Conservation (phyloP, 192 early-diverging fungal species). For the Backusella australiensis region DNA sequence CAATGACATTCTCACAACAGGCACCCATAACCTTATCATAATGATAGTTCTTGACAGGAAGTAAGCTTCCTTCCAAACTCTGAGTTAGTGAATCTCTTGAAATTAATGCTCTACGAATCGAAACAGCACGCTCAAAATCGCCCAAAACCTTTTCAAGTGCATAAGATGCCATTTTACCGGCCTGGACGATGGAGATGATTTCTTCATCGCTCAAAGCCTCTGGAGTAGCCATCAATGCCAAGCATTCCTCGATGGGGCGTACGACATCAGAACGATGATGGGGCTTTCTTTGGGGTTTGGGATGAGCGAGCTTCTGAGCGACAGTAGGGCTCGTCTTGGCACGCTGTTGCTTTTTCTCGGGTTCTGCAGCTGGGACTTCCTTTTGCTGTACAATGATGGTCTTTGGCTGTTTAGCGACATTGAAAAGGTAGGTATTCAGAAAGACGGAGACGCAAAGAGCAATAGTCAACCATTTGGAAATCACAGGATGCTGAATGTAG, state of each 20-base stretch:
- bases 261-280: conserved; percentile 19
- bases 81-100: conserved; percentile 64
- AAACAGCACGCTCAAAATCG: conserved; percentile 82
- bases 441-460: conserved; percentile 47
- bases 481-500: conserved; percentile 54
- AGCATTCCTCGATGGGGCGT: conserved; percentile 44
- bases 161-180: conserved; percentile 75
- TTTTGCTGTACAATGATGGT: conserved; percentile 23
- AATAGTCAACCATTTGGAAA: conserved; percentile 54
- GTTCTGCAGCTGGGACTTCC: neutral
- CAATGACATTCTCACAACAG: conserved; percentile 97
- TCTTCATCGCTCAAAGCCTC: conserved; percentile 71
- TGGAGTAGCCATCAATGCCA: conserved; percentile 41
- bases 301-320: neutral
- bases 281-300: neutral
- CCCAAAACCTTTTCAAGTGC: conserved; percentile 84
- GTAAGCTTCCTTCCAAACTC: conserved; percentile 58
- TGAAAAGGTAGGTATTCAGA: conserved; percentile 60
- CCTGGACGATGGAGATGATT: conserved; percentile 65
- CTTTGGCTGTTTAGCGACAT: conserved; percentile 54
- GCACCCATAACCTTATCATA: conserved; percentile 86
- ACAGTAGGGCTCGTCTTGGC: conserved; percentile 13
- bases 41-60: conserved; percentile 86
- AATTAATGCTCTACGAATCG: conserved; percentile 76
- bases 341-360: neutral